These are phyloP conservation scores for Trichophyton mentagrophytes DNA, from an alignment of 2,329 filamentous ascomycete species.

Conservation along the genomic window DNA sequence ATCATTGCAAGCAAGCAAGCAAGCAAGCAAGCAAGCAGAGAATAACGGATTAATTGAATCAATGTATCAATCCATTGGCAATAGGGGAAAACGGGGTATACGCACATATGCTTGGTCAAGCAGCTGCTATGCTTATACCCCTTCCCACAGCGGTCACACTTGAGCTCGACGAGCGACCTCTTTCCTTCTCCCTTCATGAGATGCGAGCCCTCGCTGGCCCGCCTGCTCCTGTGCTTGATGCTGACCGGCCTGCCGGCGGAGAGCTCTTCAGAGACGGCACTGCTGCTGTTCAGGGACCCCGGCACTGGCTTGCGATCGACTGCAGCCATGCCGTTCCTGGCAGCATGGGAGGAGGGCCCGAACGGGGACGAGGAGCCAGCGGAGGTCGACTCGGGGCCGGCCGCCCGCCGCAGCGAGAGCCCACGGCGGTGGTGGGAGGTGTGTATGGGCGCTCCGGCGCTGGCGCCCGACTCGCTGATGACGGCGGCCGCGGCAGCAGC, in stretches of 20 bases:
- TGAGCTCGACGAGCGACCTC: conserved; percentile 73
- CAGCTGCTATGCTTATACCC: conserved; percentile 99
- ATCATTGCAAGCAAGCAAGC: neutral
- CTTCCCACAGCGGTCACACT: conserved; percentile 97
- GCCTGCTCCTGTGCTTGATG: conserved; percentile 44
- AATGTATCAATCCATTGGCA: conserved; percentile 13
- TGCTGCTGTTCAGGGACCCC: conserved; percentile 27
- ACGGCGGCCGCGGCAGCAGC: conserved; percentile 49
- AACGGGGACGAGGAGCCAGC: conserved; percentile 30
- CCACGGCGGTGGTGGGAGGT: conserved; percentile 48
- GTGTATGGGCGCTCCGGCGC: conserved; percentile 41
- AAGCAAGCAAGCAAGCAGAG: neutral
- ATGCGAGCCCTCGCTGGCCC: conserved; percentile 76
- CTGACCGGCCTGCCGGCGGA: conserved; percentile 30
- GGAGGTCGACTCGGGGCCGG: conserved; percentile 53
- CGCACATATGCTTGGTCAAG: conserved; percentile 99
- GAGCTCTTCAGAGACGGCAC: conserved; percentile 34
- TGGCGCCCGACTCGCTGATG: conserved; percentile 46
- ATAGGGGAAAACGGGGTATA: conserved; percentile 39
- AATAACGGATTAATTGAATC: conserved; percentile 11
- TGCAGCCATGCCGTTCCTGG: conserved; percentile 20
- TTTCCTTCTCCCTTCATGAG: conserved; percentile 65
- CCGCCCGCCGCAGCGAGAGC: conserved; percentile 22
- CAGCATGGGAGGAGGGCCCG: conserved; percentile 25
- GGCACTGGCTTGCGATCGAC: conserved; percentile 27